Conservation (phyloP, 306 rosid species). For the Acacia acuminata region DNA sequence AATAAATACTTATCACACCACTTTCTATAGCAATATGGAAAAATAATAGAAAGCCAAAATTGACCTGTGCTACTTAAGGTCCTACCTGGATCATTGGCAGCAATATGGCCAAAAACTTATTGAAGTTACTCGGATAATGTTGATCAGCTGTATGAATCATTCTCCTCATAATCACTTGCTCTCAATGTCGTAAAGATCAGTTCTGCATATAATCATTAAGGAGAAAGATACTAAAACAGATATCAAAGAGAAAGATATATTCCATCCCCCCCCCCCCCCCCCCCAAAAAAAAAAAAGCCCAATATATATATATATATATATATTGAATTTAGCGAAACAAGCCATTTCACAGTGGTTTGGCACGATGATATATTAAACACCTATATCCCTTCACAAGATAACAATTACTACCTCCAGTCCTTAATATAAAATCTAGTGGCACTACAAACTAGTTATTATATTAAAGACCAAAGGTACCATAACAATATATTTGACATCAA, state of each 20-base stretch:
- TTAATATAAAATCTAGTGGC: too few relatives aligned
- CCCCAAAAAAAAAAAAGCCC: too few relatives aligned
- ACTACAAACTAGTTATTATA: too few relatives aligned
- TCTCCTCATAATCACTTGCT: conserved; percentile 48
- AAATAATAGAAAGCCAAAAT: neutral
- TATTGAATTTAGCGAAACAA: neutral
- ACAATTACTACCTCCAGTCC: too few relatives aligned
- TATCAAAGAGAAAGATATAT: neutral
- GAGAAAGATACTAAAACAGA: neutral
- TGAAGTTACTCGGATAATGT: neutral
- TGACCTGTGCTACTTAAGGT: neutral
- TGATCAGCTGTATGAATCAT: neutral
- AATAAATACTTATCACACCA: conserved; percentile 18
- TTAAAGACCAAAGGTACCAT: too few relatives aligned
- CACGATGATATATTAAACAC: neutral
- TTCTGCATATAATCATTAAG: conserved; percentile 15
- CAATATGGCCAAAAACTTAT: conserved; percentile 17
- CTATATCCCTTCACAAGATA: neutral
- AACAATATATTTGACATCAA: neutral
- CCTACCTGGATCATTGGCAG: conserved; percentile 34
- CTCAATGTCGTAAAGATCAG: conserved; percentile 57
- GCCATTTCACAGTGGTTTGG: neutral
- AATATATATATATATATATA: too few relatives aligned
- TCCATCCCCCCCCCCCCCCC: too few relatives aligned
- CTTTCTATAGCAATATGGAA: conserved; percentile 18